These are phyloP conservation scores for Sugiyamaella sp. DNA, from an alignment of 1,139 yeast genomes.

Conservation along the genomic window DNA sequence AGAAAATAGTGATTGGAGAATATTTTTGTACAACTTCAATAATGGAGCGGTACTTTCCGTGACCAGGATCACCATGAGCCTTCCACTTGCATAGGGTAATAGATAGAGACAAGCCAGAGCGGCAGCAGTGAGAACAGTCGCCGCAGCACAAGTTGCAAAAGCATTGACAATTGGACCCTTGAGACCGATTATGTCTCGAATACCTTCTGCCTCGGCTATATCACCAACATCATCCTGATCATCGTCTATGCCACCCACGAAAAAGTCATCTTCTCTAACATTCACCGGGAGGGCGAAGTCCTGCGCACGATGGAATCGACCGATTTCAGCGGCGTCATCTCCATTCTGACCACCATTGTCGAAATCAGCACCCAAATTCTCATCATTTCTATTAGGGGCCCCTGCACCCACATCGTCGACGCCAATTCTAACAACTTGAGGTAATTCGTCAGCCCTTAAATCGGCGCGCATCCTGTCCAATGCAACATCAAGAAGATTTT, in stretches of 20 bases:
- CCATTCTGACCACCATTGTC: no score
- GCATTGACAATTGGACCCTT: conserved; percentile 38
- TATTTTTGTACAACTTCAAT: neutral
- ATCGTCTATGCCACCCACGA: conserved; percentile 17
- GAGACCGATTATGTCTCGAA: conserved; percentile 39
- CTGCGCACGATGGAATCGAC: neutral
- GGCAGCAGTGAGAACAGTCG: conserved; percentile 29
- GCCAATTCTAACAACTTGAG: neutral
- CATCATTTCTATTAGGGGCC: neutral
- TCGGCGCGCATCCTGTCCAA: neutral
- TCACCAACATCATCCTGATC: conserved; percentile 25
- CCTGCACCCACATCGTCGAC: neutral
- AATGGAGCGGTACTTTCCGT: neutral
- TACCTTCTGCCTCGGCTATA: conserved; percentile 38
- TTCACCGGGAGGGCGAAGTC: neutral
- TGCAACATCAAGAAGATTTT: neutral
- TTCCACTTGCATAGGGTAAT: conserved; percentile 38
- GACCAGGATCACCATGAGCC: conserved; percentile 26
- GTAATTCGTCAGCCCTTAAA: neutral
- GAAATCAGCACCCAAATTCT: no score
- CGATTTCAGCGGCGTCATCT: neutral
- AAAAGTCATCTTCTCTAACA: conserved; percentile 2
- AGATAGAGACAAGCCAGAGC: conserved; percentile 28
- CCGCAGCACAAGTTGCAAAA: conserved; percentile 29
- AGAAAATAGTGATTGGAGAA: neutral